Base-by-base conservation (phyloP, 1,139 yeast genomes). In the Eremothecium coryli region DNA sequence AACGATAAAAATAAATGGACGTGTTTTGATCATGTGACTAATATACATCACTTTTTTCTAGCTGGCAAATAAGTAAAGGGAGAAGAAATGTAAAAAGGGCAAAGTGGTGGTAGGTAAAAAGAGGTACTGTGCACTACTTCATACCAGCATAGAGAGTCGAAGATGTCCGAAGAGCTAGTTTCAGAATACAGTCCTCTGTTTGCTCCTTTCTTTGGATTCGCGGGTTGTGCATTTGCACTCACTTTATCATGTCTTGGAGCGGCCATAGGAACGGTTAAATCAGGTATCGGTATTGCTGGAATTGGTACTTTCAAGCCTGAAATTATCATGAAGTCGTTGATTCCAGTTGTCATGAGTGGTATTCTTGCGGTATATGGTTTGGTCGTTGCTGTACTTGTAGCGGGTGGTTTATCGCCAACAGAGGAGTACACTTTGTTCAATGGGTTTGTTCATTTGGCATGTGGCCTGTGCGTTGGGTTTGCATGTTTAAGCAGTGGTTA, bases 261-360 rank as follows among this genome's bases (percentile, higher is more conserved):
- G 18, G 96, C 97, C 43, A 80, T 86, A 48, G 99, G 99, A 37
- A 90, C 98, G 10, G 97, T 97, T 46, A 93, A 93, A 64, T 84
- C 95, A 29, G 99, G 99, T 41, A 82, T 93, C 48, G 99, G 98
- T 70, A 93, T 90, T 61, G 64, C 90, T 18, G 93, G 93, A 70
- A 79, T 81, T 42, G 90, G 90, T 66, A 78, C 88, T 25, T 81
- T 79, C 56, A 79, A 77, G 54, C 93, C 93, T 15, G 90, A 81
- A 54, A 64, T 81, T 48, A 80, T 81, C 44, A 81, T 81, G 90
- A 78, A 76, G 58, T 79, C 90, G 8, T 66, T 81, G 40, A 82
- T 90, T 49, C 97, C 97, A 13, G 97, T 90, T 38, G 95, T 90
- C 48, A 88, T 90, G 97, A 81, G 94, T 46, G 98, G 98, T 77